Conservation (phyloP, 352 stramenopile genomes). For the Phytophthora sp. region DNA sequence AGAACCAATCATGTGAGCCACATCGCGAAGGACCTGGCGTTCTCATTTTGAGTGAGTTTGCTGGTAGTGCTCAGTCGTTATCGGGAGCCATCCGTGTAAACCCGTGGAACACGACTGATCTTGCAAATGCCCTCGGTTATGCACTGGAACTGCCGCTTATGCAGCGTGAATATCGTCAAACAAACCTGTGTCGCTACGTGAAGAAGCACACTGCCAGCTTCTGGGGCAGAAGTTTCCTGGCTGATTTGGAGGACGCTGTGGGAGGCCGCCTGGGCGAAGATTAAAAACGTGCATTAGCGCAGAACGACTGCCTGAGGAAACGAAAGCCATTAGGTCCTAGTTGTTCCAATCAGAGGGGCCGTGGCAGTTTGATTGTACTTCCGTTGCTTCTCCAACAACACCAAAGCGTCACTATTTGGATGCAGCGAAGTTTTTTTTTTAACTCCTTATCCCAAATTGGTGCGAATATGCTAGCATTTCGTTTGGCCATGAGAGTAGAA, state of each 20-base stretch:
- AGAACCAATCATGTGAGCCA: conserved; percentile 66
- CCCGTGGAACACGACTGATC: conserved; percentile 88
- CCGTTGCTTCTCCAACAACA: no score
- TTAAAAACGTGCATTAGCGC: no score
- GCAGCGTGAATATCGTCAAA: conserved; percentile 86
- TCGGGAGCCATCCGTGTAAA: conserved; percentile 90
- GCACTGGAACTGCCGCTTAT: conserved; percentile 79
- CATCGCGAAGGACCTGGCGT: conserved; percentile 78
- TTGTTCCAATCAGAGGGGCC: no score
- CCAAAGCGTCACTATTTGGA: no score
- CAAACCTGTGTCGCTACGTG: conserved; percentile 88
- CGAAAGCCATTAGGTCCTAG: no score
- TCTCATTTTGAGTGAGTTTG: conserved; percentile 90
- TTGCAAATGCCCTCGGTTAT: conserved; percentile 72
- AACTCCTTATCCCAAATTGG: no score
- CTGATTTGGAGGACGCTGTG: conserved; percentile 67
- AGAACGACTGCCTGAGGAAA: no score
- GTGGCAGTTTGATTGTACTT: no score
- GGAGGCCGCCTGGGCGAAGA: no score
- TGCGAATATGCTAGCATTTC: no score
- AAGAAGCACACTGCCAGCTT: conserved; percentile 86
- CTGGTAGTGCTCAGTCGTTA: conserved; percentile 86
- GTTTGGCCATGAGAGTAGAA: no score
- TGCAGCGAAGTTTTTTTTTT: no score
- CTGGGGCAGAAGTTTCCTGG: conserved; percentile 84